Evolutionary conservation across 176 grass and related monocot genomes (phyloP), one percentile per base, ranked within the genome.

Genomic region (Phoenix dactylifera): DNA sequence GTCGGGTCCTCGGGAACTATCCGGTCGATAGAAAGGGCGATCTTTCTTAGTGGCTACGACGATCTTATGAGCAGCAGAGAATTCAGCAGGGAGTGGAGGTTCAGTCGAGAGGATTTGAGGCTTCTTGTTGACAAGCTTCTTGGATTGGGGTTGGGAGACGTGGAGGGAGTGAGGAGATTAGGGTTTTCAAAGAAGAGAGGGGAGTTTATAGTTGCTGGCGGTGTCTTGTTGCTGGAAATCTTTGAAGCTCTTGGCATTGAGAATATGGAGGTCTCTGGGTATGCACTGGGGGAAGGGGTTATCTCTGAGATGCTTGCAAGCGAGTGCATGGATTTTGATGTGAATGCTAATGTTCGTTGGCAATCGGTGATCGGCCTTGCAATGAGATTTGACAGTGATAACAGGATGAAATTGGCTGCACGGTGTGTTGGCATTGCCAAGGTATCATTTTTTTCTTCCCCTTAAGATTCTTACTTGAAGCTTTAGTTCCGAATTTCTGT

Each of bases 191-290:
- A 62, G 30, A 62, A 26, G 28, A 62, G 60, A 62, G 44, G 30
- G 22, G 60, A 62, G 30, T 62, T 62, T 14, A 62, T 62, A 49
- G 29, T 48, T 49, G 60, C 60, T 1, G 60, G 60, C 12, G 60
- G 30, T 22, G 17, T 62, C 16, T 15, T 62, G 30, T 62, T 62
- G 30, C 22, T 44, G 29, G 60, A 62, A 16, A 44, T 62, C 30
- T 62, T 62, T 49, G 60, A 48, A 35, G 20, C 60, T 62, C 60
- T 62, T 22, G 60, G 60, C 18, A 62, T 62, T 48, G 30, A 20
- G 30, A 48, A 62, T 26, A 62, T 62, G 9, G 60, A 22, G 18
- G 60, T 62, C n/a, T 62, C 60, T 62, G 60, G 60, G 30, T 48
- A 62, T 62, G 60, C 60, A 44, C 60, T 62, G 2, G 44, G 29